Conservation (phyloP, 768 basidiomycete genomes). For the Auricularia auricula-judae region DNA sequence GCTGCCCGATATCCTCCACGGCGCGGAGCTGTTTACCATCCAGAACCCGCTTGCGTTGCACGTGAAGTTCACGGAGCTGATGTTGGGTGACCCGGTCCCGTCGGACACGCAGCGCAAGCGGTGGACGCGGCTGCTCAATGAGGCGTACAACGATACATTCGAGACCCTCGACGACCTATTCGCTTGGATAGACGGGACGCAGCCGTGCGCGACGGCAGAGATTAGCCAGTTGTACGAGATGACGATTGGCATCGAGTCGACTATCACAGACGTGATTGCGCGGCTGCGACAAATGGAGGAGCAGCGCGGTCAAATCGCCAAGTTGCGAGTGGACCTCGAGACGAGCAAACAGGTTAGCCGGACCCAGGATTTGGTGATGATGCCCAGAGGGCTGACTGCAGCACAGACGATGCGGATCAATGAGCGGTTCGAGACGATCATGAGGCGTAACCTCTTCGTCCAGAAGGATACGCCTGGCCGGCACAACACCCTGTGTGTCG, state of each 20-base stretch:
- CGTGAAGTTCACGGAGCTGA: neutral
- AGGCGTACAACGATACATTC: neutral
- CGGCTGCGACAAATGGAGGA: neutral
- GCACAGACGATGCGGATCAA: neutral
- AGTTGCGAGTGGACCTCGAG: neutral
- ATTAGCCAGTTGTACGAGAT: neutral
- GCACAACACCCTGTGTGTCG: neutral
- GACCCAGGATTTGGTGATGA: neutral
- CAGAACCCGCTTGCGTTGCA: conserved; percentile 2
- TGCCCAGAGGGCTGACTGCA: neutral
- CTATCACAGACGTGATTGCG: neutral
- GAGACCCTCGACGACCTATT: neutral
- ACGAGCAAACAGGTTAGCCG: neutral
- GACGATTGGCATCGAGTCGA: neutral
- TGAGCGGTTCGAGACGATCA: neutral
- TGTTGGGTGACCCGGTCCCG: neutral
- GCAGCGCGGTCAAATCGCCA: neutral
- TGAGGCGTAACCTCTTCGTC: neutral
- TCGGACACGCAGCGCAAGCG: neutral
- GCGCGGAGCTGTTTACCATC: neutral
- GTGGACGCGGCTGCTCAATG: neutral
- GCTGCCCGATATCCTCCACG: conserved; percentile 10
- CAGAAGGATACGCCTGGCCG: neutral
- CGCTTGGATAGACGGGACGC: neutral
- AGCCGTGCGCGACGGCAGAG: neutral